Evolutionary conservation across 495 filamentous ascomycete genomes (phyloP), one percentile per base, ranked within the genome.

Genomic region (Amphirosellinia nigrospora): DNA sequence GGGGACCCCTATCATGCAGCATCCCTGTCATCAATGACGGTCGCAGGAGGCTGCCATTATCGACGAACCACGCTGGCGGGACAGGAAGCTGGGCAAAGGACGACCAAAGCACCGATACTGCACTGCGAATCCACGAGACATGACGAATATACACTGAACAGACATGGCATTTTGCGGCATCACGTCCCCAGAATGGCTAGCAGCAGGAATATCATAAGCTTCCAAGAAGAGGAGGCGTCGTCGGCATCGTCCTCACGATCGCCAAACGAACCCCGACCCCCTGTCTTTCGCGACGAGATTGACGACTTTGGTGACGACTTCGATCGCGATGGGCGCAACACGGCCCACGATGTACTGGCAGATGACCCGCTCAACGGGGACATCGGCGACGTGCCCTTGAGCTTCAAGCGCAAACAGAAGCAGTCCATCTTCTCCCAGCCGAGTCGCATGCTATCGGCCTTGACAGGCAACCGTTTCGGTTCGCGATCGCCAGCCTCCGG

Each of bases 391-490:
- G 84, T 75, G 69, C 92, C 92, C 3, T 85, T 94, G 62, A 89
- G 91, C 21, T 97, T 97, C 83, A 96, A 96, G 82, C 90, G 91
- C 72, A 94, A 93, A 76, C 88, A 89, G 73, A 94, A 93, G 73
- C 86, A 86, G 36, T 70, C 76, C 43, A 8, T 84, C 26, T 75
- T 85, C 71, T 81, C 81, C 21, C 75, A 84, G 72, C 72, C 85
- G 77, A 61, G 81, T 78, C 77, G 91, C 83, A 78, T 89, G 78
- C 70, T 80, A 87, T 76, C 86, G 85, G 70, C 88, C 73, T 73
- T 89, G 89, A 80, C 88, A 83, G 82, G 82, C 61, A 73, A 72
- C 28, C 71, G 73, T n/a, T 64, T 75, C 19, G 71, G 75, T 28
- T 63, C 74, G 55, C 70, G 72, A 21, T 68, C 74, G 21, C 39